Base-by-base conservation (phyloP, 2,329 filamentous ascomycete species). In the Aspergillus sp. region DNA sequence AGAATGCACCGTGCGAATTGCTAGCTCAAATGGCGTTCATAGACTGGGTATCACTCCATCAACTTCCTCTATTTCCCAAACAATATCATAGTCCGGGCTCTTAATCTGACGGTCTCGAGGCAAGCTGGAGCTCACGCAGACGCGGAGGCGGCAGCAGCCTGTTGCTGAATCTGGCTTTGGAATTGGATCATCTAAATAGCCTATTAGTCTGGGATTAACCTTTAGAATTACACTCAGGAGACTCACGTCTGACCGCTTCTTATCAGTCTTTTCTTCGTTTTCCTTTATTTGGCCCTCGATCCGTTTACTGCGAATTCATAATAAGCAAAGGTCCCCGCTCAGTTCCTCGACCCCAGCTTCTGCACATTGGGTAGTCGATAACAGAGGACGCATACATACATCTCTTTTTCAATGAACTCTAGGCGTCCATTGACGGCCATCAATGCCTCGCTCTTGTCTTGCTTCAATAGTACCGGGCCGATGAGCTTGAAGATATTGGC, bases 401-500 rank as follows among this genome's bases (percentile, higher is more conserved):
- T 95, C 73, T 99, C 93, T 70, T 93, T 91, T 64, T 88, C 84
- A 64, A 99, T 99, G 70, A 93, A 98, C 64, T 96, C 92, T 51
- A 99, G 75, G 22, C 95, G 86, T 19, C 91, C 91, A 66, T 96
- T 91, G 17, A 99, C 95, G 0, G 92, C 93, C 81, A 90, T 89
- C 64, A 92, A 87, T 0, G 95, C 95, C 73, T 99, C 95, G 2
- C 86, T 79, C 75, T 90, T 93, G 57, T 98, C 95, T 76, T 99
- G 95, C 82, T 98, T 97, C 69, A 99, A 77, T 39, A 99, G 79
- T 6, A 98, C 90, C 0, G 95, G 95, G 0, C 95, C 95, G 47
- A 96, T 87, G 42, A 97, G 86, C 78, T 98, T 99, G 85, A 96
- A 99, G 75, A 99, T 96, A 63, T 87, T 91, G 69, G 96, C 89